phyloP scores from a whole-genome alignment of 257 asterid species.

The Scutellaria barbata region DNA sequence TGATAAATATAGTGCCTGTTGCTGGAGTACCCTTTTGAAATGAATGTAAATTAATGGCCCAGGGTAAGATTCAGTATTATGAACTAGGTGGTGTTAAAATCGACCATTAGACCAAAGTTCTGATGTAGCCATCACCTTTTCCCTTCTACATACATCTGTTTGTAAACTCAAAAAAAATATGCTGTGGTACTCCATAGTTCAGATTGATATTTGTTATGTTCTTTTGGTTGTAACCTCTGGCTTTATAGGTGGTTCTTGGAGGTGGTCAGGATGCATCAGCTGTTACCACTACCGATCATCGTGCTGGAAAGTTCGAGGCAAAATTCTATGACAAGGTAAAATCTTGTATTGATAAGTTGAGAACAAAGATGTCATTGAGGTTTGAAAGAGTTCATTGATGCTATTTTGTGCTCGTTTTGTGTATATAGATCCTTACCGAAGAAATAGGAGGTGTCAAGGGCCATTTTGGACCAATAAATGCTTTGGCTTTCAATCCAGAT shows the following conservation, averaged over 20 bases:
- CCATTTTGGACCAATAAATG: conserved; percentile 95
- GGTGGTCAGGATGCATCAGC: conserved; percentile 96
- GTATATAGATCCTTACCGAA: conserved; percentile 70
- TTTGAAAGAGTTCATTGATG: conserved; percentile 2
- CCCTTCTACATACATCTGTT: background rate
- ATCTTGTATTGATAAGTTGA: background rate
- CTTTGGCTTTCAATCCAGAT: conserved; percentile 93
- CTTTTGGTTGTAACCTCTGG: conserved; percentile 31
- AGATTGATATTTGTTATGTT: conserved; percentile 3
- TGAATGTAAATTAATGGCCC: too few relatives aligned
- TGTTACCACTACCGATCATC: conserved; percentile 90
- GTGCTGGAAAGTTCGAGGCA: conserved; percentile 95
- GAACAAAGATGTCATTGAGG: conserved; percentile 10
- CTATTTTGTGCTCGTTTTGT: conserved; percentile 26
- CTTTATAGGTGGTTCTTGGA: conserved; percentile 82
- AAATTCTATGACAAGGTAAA: conserved; percentile 90
- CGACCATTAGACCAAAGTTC: too few relatives aligned
- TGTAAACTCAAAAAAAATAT: background rate
- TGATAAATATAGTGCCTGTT: background rate
- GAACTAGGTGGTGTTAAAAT: too few relatives aligned
- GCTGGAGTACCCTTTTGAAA: background rate
- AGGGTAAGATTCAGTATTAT: too few relatives aligned
- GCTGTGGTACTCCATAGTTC: background rate
- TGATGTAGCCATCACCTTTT: too few relatives aligned
- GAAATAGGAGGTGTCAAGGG: conserved; percentile 96